Base-by-base conservation (phyloP, 2,329 filamentous ascomycete species). In the Coniochaeta prunicola region DNA sequence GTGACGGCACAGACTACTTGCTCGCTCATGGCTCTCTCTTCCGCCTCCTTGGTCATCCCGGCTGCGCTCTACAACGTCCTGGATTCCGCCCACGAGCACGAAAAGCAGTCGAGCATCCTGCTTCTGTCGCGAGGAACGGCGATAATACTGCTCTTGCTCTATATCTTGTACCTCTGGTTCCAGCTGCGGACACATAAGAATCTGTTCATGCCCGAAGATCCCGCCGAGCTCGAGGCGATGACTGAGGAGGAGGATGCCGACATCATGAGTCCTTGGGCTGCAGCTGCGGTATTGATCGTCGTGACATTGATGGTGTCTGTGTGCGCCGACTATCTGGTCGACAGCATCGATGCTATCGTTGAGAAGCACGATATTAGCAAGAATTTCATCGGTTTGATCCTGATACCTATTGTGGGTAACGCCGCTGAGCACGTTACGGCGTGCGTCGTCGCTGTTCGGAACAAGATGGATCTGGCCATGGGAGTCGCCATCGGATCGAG, bases 351-450 rank as follows among this genome's bases (percentile, higher is more conserved):
- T 63, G 77, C 80, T 30, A 81, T 92, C 53, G 89, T 91, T 26
- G 79, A 84, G 64, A 84, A 78, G 48, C 84, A 85, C 2, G 81
- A 86, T 61, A 89, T 92, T 70, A 91, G 86, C 76, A 89, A 89
- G 73, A 90, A 86, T 1, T 92, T 92, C 65, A 91, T 92, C 65
- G 89, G 89, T 77, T 76, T 92, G 55, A 90, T 92, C 56, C 76
- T 92, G 21, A 88, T 92, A 55, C 89, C 89, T 3, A 91, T 92
- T 64, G 89, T 92, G 33, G 89, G 89, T 48, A 92, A 92, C 66
- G 89, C 89, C 2, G 89, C 89, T 2, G 89, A 92, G 71, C 89
- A 92, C 67, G 89, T 92, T 40, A 92, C 90, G 1, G 90, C 90
- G 19, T 87, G 91, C 19, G 87, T 92, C 31, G 89, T 92, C 28